These are phyloP conservation scores for Diaporthe nobilis DNA, from an alignment of 2,329 filamentous ascomycete genomes.

Conservation along the genomic window DNA sequence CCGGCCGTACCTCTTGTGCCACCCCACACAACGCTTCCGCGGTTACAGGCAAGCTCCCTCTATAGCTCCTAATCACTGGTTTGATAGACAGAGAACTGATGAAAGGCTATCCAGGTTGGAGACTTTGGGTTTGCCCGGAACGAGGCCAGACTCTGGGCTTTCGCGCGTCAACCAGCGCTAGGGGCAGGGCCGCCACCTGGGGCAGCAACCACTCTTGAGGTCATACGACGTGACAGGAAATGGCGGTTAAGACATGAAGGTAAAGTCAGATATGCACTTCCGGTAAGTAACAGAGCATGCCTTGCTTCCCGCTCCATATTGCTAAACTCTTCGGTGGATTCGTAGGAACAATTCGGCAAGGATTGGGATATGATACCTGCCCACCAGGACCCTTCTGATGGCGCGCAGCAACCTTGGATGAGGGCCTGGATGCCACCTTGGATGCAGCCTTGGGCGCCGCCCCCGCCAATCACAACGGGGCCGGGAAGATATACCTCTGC, in stretches of 20 bases:
- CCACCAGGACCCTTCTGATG: conserved; percentile 1
- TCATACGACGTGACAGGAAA: background rate
- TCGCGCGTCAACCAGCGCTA: background rate
- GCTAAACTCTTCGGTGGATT: background rate
- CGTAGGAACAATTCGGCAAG: conserved; percentile 23
- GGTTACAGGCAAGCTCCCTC: background rate
- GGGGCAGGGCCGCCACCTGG: background rate
- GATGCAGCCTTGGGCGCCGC: conserved; percentile 10
- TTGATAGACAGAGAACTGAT: background rate
- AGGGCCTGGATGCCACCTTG: conserved; percentile 1
- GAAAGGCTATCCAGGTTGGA: background rate
- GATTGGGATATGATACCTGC: conserved; percentile 20
- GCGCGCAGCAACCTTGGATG: background rate
- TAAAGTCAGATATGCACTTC: background rate
- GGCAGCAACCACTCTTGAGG: background rate
- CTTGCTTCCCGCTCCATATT: too few species aligned
- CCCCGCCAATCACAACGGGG: conserved; percentile 8
- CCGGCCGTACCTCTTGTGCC: background rate
- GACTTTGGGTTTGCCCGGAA: background rate
- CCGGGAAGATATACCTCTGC: conserved; percentile 12
- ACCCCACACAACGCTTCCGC: background rate
- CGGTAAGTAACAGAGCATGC: background rate
- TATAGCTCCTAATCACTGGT: too few species aligned
- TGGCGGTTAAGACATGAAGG: background rate
- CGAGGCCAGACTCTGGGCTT: background rate